Evolutionary conservation across 768 basidiomycete genomes (phyloP).

Genomic region (Hirschioporus abietinus): DNA sequence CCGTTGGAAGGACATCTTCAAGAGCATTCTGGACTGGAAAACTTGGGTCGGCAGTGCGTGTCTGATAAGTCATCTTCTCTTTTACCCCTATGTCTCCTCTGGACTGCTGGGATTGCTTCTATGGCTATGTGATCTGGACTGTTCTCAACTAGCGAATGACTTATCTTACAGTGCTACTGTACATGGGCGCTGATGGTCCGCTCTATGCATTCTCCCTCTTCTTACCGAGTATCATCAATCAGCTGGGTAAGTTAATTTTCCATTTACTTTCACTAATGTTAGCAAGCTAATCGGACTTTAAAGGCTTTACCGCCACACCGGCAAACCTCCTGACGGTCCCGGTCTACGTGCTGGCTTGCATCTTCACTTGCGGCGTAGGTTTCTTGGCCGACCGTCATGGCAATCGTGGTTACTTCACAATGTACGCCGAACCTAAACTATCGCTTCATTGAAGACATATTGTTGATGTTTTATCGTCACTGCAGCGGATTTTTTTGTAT

Average conservation of each 20-base stretch:
- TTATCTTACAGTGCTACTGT: slow-evolving; percentile 43
- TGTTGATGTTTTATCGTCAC: slow-evolving; percentile 30
- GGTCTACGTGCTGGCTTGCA: slow-evolving; percentile 65
- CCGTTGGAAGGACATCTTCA: slow-evolving; percentile 49
- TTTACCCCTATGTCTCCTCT: background rate
- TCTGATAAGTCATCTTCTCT: background rate
- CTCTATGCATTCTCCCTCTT: slow-evolving; percentile 77
- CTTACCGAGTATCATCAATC: slow-evolving; percentile 71
- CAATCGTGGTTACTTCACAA: slow-evolving; percentile 55
- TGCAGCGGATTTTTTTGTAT: slow-evolving; percentile 22
- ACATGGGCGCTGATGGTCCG: slow-evolving; percentile 55
- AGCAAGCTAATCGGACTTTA: background rate
- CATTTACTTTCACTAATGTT: background rate
- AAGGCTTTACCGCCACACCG: slow-evolving; percentile 61
- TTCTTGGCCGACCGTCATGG: slow-evolving; percentile 58
- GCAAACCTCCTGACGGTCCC: slow-evolving; percentile 78
- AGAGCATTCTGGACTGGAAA: slow-evolving; percentile 66
- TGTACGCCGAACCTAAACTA: slow-evolving; percentile 36
- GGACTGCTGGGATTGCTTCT: background rate
- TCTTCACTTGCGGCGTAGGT: slow-evolving; percentile 60
- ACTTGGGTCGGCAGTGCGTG: slow-evolving; percentile 44
- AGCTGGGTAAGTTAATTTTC: slow-evolving; percentile 33
- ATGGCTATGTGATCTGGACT: background rate
- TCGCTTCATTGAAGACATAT: background rate
- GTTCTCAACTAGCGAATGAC: background rate